phyloP scores from a whole-genome alignment of 768 basidiomycete species.

The Cystobasidium ongulense region DNA sequence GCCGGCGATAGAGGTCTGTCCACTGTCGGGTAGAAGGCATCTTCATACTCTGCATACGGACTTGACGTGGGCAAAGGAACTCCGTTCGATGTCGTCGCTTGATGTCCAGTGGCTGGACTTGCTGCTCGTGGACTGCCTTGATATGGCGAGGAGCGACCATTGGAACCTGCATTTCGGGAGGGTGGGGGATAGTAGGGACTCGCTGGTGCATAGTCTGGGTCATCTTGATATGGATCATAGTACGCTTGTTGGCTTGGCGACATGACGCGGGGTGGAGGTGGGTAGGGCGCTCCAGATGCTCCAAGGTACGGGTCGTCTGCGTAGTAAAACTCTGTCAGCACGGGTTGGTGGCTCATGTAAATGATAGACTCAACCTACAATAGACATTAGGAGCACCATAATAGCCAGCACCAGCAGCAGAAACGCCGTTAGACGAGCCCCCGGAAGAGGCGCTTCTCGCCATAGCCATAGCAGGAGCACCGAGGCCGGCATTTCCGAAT shows the following conservation, averaged over 20 bases:
- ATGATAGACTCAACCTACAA: constrained; percentile 4
- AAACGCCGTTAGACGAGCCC: constrained; percentile 19
- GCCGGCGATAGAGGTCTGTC: background rate
- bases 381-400: background rate
- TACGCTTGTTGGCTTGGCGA: constrained; percentile 15
- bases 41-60: background rate
- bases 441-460: constrained; percentile 15
- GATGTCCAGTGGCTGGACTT: background rate
- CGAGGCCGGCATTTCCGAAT: constrained; percentile 6
- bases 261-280: constrained; percentile 7
- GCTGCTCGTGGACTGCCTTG: background rate
- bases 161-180: background rate
- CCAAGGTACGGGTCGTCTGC: constrained; percentile 38
- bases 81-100: background rate
- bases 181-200: constrained; percentile 15
- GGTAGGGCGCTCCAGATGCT: constrained; percentile 23
- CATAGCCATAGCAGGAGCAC: background rate
- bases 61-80: background rate
- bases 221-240: constrained; percentile 20
- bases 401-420: constrained; percentile 18
- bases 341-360: background rate
- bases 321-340: background rate
- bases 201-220: constrained; percentile 5
- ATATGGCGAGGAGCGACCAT: background rate
- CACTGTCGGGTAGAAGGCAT: background rate